Base-by-base conservation (phyloP, 1,284 basidiomycete genomes). In the Irpex rosettiformis region DNA sequence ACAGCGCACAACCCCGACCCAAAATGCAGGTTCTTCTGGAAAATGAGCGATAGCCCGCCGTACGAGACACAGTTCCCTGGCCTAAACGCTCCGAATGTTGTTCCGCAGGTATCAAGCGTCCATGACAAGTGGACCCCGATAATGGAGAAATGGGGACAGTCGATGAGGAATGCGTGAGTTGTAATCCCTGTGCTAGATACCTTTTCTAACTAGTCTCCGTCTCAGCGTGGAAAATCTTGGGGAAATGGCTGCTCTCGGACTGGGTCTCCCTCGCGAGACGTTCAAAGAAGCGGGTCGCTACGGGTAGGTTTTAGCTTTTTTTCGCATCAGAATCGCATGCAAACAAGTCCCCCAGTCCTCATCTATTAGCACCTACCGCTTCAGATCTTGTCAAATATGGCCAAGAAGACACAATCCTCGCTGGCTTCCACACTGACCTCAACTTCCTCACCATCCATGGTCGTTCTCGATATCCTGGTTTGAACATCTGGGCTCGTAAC, bases 11-110 rank as follows among this genome's bases (percentile, higher is more conserved):
- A 82, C 8, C 91, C 93, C 0, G 94, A 96, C 70, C 94, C 94
- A 0, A 96, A 96, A 73, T 95, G 92, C 69, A 82, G 94, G 64
- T 95, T 95, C 79, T 96, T 96, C 74, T 94, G 92, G 83, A 89
- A 83, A 66, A 94, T 95, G 93, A 80, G 83, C 60, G 79, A 84
- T 55, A 75, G 75, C 8, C 90, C 92, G 0, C 90, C 92, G 0
- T 91, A 93, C 66, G 77, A 88, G 66, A 93, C 91, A 0, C 77
- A 80, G 49, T 95, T 87, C 69, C 89, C 91, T 0, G 79, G 73
- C 3, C 72, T 93, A 56, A 91, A 91, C 67, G 87, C 90, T 24
- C 79, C 85, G 1, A 96, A 96, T 69, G 88, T 96, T 25, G 79
- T 91, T 1, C 93, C 94, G 0, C 74, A 82, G 58, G 80, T 77